A percentile compares a stretch with the other conserved stretches of the same genome.
phyloP scores from a whole-genome alignment of 2,329 filamentous ascomycete genomes.

The Aspergillus fumigatiaffinis region DNA sequence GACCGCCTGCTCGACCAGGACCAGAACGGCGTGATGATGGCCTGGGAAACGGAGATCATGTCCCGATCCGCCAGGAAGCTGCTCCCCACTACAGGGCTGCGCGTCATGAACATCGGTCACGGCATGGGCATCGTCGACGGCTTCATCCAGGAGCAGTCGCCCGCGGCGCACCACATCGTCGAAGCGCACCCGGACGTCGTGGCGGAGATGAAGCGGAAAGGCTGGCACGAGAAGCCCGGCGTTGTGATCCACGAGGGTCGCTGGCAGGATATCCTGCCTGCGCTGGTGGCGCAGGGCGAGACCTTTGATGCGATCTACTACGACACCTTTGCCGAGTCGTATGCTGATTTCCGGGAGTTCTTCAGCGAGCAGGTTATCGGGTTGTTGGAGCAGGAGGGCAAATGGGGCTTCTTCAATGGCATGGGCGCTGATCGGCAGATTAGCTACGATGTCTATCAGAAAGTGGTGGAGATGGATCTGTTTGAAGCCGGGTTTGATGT shows the following conservation, averaged over 20 bases:
- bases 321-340: slow-evolving; percentile 95
- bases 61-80: slow-evolving; percentile 67
- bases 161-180: slow-evolving; percentile 73
- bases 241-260: slow-evolving; percentile 63
- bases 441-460: slow-evolving; percentile 94
- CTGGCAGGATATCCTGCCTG: slow-evolving; percentile 77
- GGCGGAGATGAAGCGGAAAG: slow-evolving; percentile 61
- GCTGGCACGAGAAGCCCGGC: slow-evolving; percentile 61
- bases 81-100: slow-evolving; percentile 57
- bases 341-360: slow-evolving; percentile 77
- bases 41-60: slow-evolving; percentile 88
- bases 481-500: slow-evolving; percentile 85
- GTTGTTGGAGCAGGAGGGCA: slow-evolving; percentile 56
- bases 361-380: slow-evolving; percentile 84
- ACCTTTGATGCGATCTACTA: slow-evolving; percentile 90
- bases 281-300: slow-evolving; percentile 63
- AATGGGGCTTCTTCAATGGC: slow-evolving; percentile 65
- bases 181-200: slow-evolving; percentile 80
- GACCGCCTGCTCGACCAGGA: slow-evolving; percentile 68
- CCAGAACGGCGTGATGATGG: slow-evolving; percentile 89
- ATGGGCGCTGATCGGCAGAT: slow-evolving; percentile 87
- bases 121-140: slow-evolving; percentile 86
- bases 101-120: slow-evolving; percentile 81
- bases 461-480: slow-evolving; percentile 86
- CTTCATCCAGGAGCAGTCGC: slow-evolving; percentile 66